Evolutionary conservation across 2,329 filamentous ascomycete species (phyloP), one percentile per base, ranked within the genome.

Genomic region (Albophoma yamanashiensis): DNA sequence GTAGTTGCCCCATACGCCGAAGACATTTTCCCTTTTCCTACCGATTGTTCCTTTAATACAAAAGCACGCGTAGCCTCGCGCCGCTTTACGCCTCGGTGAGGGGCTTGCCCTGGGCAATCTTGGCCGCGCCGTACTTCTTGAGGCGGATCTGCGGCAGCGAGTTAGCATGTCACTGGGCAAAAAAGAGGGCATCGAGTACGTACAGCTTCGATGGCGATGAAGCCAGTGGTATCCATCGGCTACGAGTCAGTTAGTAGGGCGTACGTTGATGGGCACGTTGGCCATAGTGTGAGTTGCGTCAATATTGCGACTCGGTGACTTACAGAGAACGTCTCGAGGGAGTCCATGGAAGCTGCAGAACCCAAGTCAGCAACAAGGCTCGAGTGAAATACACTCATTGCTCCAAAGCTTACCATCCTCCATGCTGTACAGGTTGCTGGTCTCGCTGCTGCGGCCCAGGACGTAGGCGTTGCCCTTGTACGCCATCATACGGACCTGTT

Each of bases 141-240:
- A 88, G 75, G 53, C 83, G 79, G 64, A 89, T 88, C 64, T 83
- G 27, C 20, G 9, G 15, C n/a, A 11, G 22, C n/a, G 12, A 15
- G n/a, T 55, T 27, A 25, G 53, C 14, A 38, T 39, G 2, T 15
- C 34, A 25, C 17, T 27, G 3, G 4, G 31, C 31, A n/a, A 9
- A 12, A 12, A 22, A 20, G 14, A 22, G 22, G 20, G 31, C 31
- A 22, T 55, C 17, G 36, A 27, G 17, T 55, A 55, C 31, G 12
- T 55, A 50, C 17, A 8, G 59, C 83, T 69, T 93, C 80, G 67
- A 91, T 86, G 58, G 80, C 81, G 69, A 93, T 85, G 70, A 87
- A 86, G 34, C 80, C 80, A 15, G 69, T 81, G 65, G 85, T 84
- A 70, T 91, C 88, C 82, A 71, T 36, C 42, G 60, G 60, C 20